phyloP scores from a whole-genome alignment of 495 filamentous ascomycete species.

The Tetracladium setigerum region DNA sequence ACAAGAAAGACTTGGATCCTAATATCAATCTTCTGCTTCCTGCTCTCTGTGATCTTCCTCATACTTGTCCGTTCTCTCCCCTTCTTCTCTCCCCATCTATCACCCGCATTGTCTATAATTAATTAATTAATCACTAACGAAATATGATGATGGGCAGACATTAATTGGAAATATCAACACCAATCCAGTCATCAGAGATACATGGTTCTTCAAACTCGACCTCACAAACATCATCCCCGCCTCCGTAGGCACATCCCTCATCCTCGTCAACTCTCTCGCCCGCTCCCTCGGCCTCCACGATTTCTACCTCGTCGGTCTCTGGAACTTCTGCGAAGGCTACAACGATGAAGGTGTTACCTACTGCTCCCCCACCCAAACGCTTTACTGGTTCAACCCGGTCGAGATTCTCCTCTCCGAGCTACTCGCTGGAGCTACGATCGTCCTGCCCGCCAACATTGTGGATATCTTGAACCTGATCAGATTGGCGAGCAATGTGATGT shows the following conservation, averaged over 20 bases:
- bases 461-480: constrained; percentile 66
- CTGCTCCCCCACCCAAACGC: constrained; percentile 57
- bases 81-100: background rate
- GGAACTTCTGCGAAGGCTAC: constrained; percentile 87
- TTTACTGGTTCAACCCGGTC: constrained; percentile 91
- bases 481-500: constrained; percentile 84
- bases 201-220: constrained; percentile 79
- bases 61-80: constrained; percentile 45
- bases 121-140: constrained; percentile 2
- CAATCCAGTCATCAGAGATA: constrained; percentile 50
- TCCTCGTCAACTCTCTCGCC: constrained; percentile 80
- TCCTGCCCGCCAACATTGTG: constrained; percentile 63
- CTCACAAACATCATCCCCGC: constrained; percentile 80
- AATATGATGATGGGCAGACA: constrained; percentile 27
- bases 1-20: constrained; percentile 46
- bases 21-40: constrained; percentile 60
- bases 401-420: constrained; percentile 70
- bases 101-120: background rate
- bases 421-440: constrained; percentile 74
- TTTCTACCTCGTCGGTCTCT: constrained; percentile 89
- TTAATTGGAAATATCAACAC: constrained; percentile 62
- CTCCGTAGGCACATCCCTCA: constrained; percentile 41
- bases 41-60: constrained; percentile 67
- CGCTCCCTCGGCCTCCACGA: constrained; percentile 82
- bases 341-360: constrained; percentile 59